A percentile compares a stretch with the other conserved stretches of the same genome.
These are phyloP conservation scores for Mycena galericulata DNA, from an alignment of 768 basidiomycete genomes.

Conservation along the genomic window DNA sequence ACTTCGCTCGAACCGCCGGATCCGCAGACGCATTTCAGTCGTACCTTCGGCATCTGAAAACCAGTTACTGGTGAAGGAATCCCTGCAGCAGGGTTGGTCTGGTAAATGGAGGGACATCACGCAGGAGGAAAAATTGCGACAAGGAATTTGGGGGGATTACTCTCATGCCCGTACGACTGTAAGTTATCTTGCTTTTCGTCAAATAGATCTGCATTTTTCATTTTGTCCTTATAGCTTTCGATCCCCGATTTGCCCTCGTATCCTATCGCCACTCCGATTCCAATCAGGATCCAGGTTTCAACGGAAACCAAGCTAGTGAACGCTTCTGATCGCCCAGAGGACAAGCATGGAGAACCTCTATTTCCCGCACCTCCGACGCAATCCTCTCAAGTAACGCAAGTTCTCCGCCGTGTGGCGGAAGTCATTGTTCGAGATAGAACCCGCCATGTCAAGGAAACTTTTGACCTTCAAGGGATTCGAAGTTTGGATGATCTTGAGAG, in stretches of 20 bases:
- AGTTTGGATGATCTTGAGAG: not conserved
- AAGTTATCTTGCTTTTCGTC: not conserved
- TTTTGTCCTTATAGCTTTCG: not conserved
- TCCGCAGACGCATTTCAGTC: constrained; percentile 7
- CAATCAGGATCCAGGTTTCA: constrained; percentile 14
- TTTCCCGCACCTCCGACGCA: constrained; percentile 13
- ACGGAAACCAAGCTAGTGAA: constrained; percentile 7
- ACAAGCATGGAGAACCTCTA: constrained; percentile 18
- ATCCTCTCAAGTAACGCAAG: not conserved
- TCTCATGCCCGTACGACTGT: not conserved
- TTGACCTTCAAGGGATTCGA: not conserved
- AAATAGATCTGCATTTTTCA: not conserved
- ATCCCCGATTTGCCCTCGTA: constrained; percentile 12
- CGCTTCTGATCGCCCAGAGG: constrained; percentile 8
- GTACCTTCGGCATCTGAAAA: constrained; percentile 6
- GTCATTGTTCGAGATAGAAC: not conserved
- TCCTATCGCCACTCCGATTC: constrained; percentile 17
- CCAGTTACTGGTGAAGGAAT: constrained; percentile 9
- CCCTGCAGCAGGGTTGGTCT: not conserved
- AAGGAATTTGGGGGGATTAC: constrained; percentile 11
- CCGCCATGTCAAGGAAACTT: not conserved
- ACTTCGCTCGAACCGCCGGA: not conserved
- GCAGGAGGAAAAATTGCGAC: not conserved
- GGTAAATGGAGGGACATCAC: not conserved
- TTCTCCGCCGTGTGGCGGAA: not conserved